phyloP scores from a whole-genome alignment of 352 stramenopile genomes.

The Pythium brassicae region DNA sequence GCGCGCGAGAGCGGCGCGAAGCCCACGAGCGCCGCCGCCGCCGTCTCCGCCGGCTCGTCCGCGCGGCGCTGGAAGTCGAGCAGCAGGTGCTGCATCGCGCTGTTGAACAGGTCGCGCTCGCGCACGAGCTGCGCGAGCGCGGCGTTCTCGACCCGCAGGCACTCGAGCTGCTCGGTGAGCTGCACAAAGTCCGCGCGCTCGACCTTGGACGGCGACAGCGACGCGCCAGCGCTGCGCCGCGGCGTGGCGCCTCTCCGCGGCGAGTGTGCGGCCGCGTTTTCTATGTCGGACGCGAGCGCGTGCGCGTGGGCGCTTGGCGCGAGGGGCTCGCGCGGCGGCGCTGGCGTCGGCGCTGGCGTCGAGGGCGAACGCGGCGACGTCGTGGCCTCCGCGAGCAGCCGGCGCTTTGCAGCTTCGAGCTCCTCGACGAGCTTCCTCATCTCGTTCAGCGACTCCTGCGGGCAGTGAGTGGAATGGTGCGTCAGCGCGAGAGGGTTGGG shows the following conservation, averaged over 20 bases:
- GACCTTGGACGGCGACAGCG: not conserved
- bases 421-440: conserved; percentile 41
- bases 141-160: conserved; percentile 38
- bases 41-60: conserved; percentile 12
- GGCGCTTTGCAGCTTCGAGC: conserved; percentile 41
- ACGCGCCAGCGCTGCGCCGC: too few species aligned
- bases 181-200: conserved; percentile 33
- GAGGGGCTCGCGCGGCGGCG: too few species aligned
- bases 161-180: conserved; percentile 41
- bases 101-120: conserved; percentile 43
- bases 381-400: conserved; percentile 15
- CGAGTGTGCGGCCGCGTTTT: not conserved
- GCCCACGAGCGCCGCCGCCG: conserved; percentile 15
- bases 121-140: conserved; percentile 31
- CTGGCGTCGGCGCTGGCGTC: too few species aligned
- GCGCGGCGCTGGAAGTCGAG: conserved; percentile 25
- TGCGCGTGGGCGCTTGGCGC: too few species aligned
- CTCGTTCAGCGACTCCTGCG: conserved; percentile 41
- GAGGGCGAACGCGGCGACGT: not conserved
- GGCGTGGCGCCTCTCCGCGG: not conserved
- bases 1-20: conserved; percentile 37
- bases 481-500: too few species aligned
- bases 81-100: conserved; percentile 52
- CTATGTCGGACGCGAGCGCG: too few species aligned
- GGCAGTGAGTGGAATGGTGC: not conserved